These are phyloP conservation scores for Phaeosphaeria sp. DNA, from an alignment of 2,329 filamentous ascomycete species.

Conservation along the genomic window DNA sequence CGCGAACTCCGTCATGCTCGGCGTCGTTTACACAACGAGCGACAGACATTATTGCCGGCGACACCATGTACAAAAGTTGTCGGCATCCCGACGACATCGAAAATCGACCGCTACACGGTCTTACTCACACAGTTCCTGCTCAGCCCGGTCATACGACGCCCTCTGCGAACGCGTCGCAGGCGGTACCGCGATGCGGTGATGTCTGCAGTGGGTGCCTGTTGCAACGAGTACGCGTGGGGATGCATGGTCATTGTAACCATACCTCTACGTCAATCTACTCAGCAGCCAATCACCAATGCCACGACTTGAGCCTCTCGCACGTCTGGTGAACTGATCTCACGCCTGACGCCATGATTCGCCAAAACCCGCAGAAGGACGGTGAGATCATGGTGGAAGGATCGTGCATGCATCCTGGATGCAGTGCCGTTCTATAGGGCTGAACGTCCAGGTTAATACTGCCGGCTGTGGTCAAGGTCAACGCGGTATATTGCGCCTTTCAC, in stretches of 20 bases:
- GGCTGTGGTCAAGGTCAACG: constrained; percentile 3
- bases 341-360: constrained; percentile 16
- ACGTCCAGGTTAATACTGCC: constrained; percentile 21
- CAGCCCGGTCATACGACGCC: not conserved
- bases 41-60: not conserved
- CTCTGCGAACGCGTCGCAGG: not conserved
- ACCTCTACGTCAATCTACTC: not conserved
- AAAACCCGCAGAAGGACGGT: constrained; percentile 27
- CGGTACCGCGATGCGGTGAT: not conserved
- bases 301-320: not conserved
- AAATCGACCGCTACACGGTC: not conserved
- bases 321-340: not conserved
- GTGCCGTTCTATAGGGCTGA: constrained; percentile 34
- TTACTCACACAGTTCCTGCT: not conserved
- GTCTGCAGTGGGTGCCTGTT: not conserved
- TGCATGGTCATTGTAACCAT: not conserved
- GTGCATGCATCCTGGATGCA: constrained; percentile 14
- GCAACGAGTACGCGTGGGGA: not conserved
- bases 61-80: not conserved
- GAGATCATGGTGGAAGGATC: constrained; percentile 28
- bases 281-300: not conserved
- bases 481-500: not conserved
- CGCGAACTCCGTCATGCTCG: not conserved
- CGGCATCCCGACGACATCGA: too few species aligned
- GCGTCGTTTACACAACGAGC: not conserved